A percentile compares a stretch with the other conserved stretches of the same genome.
These are phyloP conservation scores for Teratosphaeria viscida DNA, from an alignment of 2,329 filamentous ascomycete genomes.

Conservation along the genomic window DNA sequence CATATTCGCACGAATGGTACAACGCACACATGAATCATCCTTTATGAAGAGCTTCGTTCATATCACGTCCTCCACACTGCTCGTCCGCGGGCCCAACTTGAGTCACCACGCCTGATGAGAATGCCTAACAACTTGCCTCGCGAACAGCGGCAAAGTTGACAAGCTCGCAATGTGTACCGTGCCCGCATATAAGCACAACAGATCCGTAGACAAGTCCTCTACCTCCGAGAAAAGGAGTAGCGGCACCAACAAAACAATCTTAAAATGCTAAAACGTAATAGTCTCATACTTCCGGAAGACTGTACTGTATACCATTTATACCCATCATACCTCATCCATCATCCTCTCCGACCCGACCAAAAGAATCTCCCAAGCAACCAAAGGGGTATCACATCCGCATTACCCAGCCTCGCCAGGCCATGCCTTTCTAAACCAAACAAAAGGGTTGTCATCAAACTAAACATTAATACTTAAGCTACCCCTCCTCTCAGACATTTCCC, in stretches of 20 bases:
- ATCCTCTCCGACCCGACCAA: neutral
- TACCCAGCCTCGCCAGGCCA: neutral
- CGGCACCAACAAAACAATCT: neutral
- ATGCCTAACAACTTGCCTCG: too few species aligned
- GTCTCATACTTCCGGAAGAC: neutral
- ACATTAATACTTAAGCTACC: neutral
- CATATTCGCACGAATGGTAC: too few species aligned
- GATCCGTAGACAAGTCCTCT: too few species aligned
- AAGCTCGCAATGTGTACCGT: too few species aligned
- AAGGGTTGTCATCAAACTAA: neutral
- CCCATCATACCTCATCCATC: neutral
- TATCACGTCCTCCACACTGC: too few species aligned
- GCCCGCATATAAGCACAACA: too few species aligned
- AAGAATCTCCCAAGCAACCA: neutral
- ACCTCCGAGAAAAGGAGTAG: too few species aligned
- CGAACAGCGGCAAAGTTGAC: too few species aligned
- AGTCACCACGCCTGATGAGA: too few species aligned
- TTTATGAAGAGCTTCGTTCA: too few species aligned
- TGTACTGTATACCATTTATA: neutral
- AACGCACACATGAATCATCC: too few species aligned
- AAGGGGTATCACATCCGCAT: neutral
- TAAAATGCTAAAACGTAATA: neutral
- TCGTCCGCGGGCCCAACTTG: too few species aligned
- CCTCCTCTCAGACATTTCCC: neutral
- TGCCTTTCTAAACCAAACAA: neutral